Evolutionary conservation across 108 stramenopile genomes (phyloP), one percentile per base, ranked within the genome.

Genomic region (Cyclostephanos invisitatus): DNA sequence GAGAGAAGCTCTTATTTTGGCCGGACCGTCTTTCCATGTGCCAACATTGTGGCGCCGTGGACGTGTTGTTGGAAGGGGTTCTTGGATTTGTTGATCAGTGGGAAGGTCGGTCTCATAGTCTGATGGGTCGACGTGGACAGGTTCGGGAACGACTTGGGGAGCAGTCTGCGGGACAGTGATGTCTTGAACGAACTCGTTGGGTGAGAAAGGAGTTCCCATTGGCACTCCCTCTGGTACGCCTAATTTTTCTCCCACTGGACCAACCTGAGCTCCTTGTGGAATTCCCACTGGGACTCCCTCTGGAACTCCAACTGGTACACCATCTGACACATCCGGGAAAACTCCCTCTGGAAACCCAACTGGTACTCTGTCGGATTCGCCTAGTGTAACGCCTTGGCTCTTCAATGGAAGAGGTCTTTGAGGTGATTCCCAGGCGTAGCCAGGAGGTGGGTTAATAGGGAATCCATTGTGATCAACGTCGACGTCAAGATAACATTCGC

Each of bases 401-500:
- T 53, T 24, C 51, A 24, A 24, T 18, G 20, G 51, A 20, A 53
- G 51, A 20, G 22, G 6, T 40, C 7, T 53, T 24, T 6, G 20
- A 6, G 24, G 51, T n/a, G 24, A 18, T 6, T 53, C 4, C 20
- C 24, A 24, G 51, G 7, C 51, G 14, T 40, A 40, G 0, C 40
- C 40, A n/a, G 2, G 4, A 53, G 51, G 24, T n/a, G 51, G 20
- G 20, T 53, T 18, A 53, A 53, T 53, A 40, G 40, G 40, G n/a
- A 24, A 24, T 6, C 51, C 51, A n/a, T 53, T 24, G 7, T 20
- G 6, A 53, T 24, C 51, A n/a, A 24, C 20, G 48, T 20, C 2
- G 51, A 53, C 51, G 24, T 53, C 51, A n/a, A 53, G 51, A 53
- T 53, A 53, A 53, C 20, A 53, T 53, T 53, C 49, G 3, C 49